Evolutionary conservation across 768 basidiomycete species (phyloP), one percentile per base, ranked within the genome.

Genomic region (Podaxis sp.): DNA sequence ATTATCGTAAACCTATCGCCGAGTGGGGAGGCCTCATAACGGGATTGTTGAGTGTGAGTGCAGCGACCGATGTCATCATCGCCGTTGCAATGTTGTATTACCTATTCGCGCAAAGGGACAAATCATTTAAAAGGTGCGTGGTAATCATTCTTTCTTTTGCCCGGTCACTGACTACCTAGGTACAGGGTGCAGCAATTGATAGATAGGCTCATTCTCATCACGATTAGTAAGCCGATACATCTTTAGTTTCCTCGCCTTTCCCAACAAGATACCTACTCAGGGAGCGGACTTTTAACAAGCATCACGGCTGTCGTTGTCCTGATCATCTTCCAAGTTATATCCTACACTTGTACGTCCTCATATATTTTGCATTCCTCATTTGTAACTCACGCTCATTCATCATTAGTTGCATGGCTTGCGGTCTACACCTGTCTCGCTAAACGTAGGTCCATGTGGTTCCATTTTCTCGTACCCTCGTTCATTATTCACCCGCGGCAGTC

Each of bases 41-140:
- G 26, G 24, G 54, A 3, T 24, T 65, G 20, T 40, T 65, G 17
- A 40, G 22, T 40, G 30, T 30, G 6, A 57, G 64, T 12, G 52
- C 59, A 5, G 41, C 15, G 8, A 37, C 59, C 17, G 64, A 65
- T 38, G 38, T 56, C n/a, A 26, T 57, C 24, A 56, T 65, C 24
- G 63, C 63, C 4, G 11, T 59, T 7, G 20, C 58, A 2, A 64
- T 56, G 58, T 48, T 64, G 58, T 64, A 52, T 33, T 64, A 60
- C 44, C 28, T 64, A 13, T 30, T 60, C 15, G 30, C n/a, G 51
- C 40, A 58, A 13, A 41, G 56, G 38, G 38, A 56, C 12, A 40
- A 22, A 13, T 50, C 63, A 8, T 36, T 56, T 50, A 24, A 12
- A 50, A 50, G 24, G 49, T 50, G 15, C 11, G 2, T 50, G 11